A percentile compares a stretch with the other conserved stretches of the same genome.
phyloP scores from a whole-genome alignment of 2,329 filamentous ascomycete species.

The Sordariomycetes sp. region DNA sequence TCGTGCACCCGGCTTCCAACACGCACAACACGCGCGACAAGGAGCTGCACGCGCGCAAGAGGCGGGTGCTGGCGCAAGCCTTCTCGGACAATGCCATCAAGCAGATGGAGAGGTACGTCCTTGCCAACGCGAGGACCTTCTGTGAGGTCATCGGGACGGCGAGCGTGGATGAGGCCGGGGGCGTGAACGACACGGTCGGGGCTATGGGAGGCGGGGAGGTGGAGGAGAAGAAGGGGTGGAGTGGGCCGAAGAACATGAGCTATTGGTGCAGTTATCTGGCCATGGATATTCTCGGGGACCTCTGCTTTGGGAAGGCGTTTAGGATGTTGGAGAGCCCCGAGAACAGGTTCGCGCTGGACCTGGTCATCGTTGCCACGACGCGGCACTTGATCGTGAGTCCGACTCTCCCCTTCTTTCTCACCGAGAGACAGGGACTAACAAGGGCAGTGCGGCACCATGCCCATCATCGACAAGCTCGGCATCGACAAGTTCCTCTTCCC shows the following conservation, averaged over 20 bases:
- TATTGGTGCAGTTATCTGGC: slow-evolving; percentile 49
- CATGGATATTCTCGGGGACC: slow-evolving; percentile 48
- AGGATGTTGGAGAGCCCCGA: slow-evolving; percentile 45
- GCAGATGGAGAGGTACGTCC: slow-evolving; percentile 54
- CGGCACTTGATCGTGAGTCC: slow-evolving; percentile 51
- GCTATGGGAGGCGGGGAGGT: slow-evolving; percentile 13
- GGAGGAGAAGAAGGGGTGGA: slow-evolving; percentile 40
- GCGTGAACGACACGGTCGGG: slow-evolving; percentile 13
- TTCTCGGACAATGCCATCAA: slow-evolving; percentile 55
- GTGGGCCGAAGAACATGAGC: slow-evolving; percentile 44
- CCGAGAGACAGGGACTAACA: not conserved
- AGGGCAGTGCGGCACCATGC: slow-evolving; percentile 55
- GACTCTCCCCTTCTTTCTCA: not conserved
- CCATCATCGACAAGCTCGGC: slow-evolving; percentile 50
- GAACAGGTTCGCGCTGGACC: slow-evolving; percentile 52
- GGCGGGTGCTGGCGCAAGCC: slow-evolving; percentile 57
- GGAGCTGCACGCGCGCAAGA: slow-evolving; percentile 54
- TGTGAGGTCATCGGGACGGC: slow-evolving; percentile 39
- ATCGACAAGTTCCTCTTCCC: slow-evolving; percentile 57
- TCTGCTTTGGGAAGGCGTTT: slow-evolving; percentile 49
- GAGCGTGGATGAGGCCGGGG: too few relatives aligned
- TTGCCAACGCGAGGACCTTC: slow-evolving; percentile 53
- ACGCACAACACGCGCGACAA: slow-evolving; percentile 63
- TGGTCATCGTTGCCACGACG: slow-evolving; percentile 55
- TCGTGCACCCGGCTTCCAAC: slow-evolving; percentile 57